A percentile compares a stretch with the other conserved stretches of the same genome.
Conservation (phyloP, 176 grass and related monocot species). For the Miscanthus lutarioriparius region DNA sequence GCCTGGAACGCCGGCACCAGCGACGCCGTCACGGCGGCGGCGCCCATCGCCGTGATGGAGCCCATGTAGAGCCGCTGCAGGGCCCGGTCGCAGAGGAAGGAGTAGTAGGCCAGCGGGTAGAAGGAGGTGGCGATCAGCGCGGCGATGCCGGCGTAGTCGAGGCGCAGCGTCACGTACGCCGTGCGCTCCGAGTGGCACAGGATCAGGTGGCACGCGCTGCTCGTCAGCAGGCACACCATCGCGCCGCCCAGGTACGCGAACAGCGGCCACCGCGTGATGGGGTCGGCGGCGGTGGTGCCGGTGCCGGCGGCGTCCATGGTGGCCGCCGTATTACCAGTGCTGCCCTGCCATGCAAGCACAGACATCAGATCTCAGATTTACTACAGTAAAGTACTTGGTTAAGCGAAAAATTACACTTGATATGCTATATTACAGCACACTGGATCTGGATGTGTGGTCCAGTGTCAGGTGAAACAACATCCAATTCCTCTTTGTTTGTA, state of each 20-base stretch:
- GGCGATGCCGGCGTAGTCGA: constrained; percentile 90
- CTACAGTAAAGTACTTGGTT: too few species aligned
- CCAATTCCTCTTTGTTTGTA: neutral
- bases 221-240: constrained; percentile 85
- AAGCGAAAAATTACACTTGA: too few species aligned
- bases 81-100: constrained; percentile 61
- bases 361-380: neutral
- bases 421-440: neutral
- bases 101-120: constrained; percentile 83
- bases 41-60: constrained; percentile 61
- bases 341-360: neutral
- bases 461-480: neutral
- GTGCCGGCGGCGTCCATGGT: neutral
- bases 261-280: constrained; percentile 82
- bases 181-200: constrained; percentile 72
- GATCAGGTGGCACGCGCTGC: constrained; percentile 78
- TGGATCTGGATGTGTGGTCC: constrained; percentile 1
- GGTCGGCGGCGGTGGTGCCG: neutral
- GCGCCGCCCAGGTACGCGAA: constrained; percentile 69
- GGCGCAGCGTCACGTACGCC: constrained; percentile 66
- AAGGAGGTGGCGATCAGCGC: constrained; percentile 85
- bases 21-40: constrained; percentile 37
- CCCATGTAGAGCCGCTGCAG: constrained; percentile 55
- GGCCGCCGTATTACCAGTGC: neutral
- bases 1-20: constrained; percentile 70